Base-by-base conservation (phyloP, 768 basidiomycete genomes). In the Kwoniella botswanensis region DNA sequence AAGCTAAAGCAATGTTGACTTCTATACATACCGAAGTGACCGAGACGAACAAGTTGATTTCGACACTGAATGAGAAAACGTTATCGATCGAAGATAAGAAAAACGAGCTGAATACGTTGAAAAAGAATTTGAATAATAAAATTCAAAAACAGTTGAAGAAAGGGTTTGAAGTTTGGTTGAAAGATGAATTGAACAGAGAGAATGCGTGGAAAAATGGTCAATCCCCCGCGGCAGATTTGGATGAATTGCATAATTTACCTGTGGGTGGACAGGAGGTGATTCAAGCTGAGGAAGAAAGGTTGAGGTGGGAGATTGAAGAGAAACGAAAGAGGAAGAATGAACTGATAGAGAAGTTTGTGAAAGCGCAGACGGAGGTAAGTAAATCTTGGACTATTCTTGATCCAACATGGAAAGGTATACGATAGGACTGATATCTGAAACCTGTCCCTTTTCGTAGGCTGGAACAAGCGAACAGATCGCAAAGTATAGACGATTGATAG, bases 111-210 rank as follows among this genome's bases (percentile, higher is more conserved):
- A 85, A 86, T 41, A 86, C 87, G 42, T 83, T 94, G 66, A 91
- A 93, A 82, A 84, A 82, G 18, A 89, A 89, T 71, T 84, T 98
- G 41, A 84, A 87, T 29, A 85, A 85, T 7, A 93, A 92, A 84
- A 93, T 97, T 89, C 91, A 90, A 21, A 88, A 88, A 76, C 86
- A 91, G 73, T 93, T 93, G 85, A 88, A 92, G 61, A 79, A 91
- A 26, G 96, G 94, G 2, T 98, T 92, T 90, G 93, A 96, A 82
- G 92, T 92, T 76, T 98, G 96, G 94, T 85, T 92, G 22, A 90
- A 90, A 74, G 91, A 91, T 67, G 93, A 98, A 84, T 91, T 93
- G 79, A 85, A 85, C 43, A 87, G 94, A 29, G 93, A 96, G 84
- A 88, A 86, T 71, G 82, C 83, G 1, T 89, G 93, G 73, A 88